Percentiles rank a stretch among this genome's conserved stretches.
Evolutionary conservation across 352 stramenopile species (phyloP).

Genomic region (Phytophthora tubulina): DNA sequence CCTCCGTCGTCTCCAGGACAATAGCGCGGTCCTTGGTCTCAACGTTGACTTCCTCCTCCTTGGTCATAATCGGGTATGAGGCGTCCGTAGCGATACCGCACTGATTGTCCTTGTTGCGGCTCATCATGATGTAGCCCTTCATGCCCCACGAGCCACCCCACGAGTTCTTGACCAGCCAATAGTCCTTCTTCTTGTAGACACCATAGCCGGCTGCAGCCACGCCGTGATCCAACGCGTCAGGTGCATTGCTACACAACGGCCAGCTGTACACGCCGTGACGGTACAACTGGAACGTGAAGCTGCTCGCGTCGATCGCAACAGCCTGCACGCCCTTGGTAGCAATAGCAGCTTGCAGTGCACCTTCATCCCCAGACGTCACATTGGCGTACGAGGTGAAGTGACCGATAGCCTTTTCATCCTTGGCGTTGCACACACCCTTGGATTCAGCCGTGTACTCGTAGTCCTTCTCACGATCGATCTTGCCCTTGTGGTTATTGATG

Average conservation of each 20-base stretch:
- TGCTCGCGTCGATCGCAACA: conserved; percentile 88
- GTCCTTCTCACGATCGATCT: conserved; percentile 93
- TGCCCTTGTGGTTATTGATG: conserved; percentile 77
- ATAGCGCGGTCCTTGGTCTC: conserved; percentile 3
- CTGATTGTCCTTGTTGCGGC: conserved; percentile 90
- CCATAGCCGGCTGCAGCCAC: conserved; percentile 96
- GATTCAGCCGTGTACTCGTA: conserved; percentile 97
- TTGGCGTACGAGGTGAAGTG: conserved; percentile 87
- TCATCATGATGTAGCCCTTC: conserved; percentile 91
- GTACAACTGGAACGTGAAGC: conserved; percentile 85
- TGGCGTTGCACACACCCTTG: conserved; percentile 84
- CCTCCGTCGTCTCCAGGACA: conserved; percentile 36
- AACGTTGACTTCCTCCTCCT: conserved; percentile 19
- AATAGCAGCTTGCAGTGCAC: conserved; percentile 86
- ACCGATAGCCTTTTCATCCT: conserved; percentile 75
- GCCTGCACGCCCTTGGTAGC: conserved; percentile 79
- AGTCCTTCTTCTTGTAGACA: conserved; percentile 83
- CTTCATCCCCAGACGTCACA: conserved; percentile 74
- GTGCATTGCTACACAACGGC: conserved; percentile 54
- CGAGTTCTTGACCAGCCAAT: conserved; percentile 96
- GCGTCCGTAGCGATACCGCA: conserved; percentile 94
- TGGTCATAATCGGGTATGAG: conserved; percentile 68
- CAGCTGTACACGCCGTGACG: conserved; percentile 73
- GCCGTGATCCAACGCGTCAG: conserved; percentile 96
- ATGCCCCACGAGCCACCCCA: conserved; percentile 93